Evolutionary conservation across 257 asterid species (phyloP).

Genomic region (Fraxinus excelsior): DNA sequence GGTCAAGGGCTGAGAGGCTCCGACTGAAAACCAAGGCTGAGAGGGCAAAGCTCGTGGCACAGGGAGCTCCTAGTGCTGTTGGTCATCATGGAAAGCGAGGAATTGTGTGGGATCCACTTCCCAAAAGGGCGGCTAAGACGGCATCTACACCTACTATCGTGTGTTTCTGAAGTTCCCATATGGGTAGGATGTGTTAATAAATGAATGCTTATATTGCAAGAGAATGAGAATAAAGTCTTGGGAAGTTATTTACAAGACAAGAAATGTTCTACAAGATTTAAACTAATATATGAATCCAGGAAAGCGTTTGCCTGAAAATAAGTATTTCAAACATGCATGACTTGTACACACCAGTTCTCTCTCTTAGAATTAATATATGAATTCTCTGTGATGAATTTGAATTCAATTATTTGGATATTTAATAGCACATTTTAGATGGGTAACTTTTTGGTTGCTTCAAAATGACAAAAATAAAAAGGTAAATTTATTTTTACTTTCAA

Average conservation of each 20-base stretch:
- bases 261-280: background rate
- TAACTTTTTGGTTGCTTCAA: background rate
- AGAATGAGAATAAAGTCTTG: background rate
- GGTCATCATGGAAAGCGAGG: constrained; percentile 43
- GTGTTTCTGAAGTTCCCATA: constrained; percentile 49
- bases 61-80: constrained; percentile 22
- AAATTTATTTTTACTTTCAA: too few relatives aligned
- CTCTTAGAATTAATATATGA: too few relatives aligned
- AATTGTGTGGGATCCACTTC: constrained; percentile 38
- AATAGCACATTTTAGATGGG: background rate
- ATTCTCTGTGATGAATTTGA: too few relatives aligned
- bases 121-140: constrained; percentile 32
- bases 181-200: constrained; percentile 2
- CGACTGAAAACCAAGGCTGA: constrained; percentile 57
- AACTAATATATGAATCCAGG: background rate
- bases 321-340: too few relatives aligned
- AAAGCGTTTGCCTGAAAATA: too few relatives aligned
- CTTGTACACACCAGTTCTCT: too few relatives aligned
- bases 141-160: constrained; percentile 48
- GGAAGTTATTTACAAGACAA: background rate
- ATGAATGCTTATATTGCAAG: background rate
- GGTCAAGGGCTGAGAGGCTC: constrained; percentile 78
- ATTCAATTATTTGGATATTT: background rate
- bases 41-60: constrained; percentile 41
- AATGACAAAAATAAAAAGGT: too few relatives aligned